These are phyloP conservation scores for Heritiera fomes DNA, from an alignment of 345 rosid species.

Conservation along the genomic window DNA sequence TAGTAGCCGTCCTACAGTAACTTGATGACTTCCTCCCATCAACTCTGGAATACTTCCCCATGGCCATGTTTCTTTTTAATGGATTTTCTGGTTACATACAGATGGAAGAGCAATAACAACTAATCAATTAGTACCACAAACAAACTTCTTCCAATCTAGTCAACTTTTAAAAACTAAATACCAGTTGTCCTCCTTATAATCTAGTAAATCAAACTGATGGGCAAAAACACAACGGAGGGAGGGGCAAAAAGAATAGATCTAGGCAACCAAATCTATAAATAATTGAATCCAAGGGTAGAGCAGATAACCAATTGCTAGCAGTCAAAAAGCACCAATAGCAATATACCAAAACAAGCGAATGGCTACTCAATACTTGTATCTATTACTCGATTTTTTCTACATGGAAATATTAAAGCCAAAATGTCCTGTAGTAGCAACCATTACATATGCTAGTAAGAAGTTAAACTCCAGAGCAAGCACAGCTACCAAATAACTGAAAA, in stretches of 20 bases:
- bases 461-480: background rate
- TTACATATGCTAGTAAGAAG: background rate
- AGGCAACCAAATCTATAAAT: background rate
- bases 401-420: background rate
- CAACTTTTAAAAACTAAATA: background rate
- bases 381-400: background rate
- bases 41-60: constrained; percentile 57
- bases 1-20: constrained; percentile 60
- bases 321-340: background rate
- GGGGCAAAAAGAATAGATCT: background rate
- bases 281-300: background rate
- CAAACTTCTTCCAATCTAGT: constrained; percentile 5
- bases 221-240: background rate
- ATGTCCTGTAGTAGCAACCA: background rate
- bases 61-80: constrained; percentile 49
- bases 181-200: background rate
- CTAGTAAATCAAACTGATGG: background rate
- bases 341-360: background rate
- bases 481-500: background rate
- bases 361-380: background rate
- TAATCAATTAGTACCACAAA: background rate
- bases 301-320: background rate
- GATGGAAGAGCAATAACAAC: constrained; percentile 25
- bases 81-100: constrained; percentile 26
- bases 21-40: constrained; percentile 63